Percentiles rank a stretch among this genome's conserved stretches.
Evolutionary conservation across 1,139 yeast genomes (phyloP).

Genomic region (Chernovozyma aurita): DNA sequence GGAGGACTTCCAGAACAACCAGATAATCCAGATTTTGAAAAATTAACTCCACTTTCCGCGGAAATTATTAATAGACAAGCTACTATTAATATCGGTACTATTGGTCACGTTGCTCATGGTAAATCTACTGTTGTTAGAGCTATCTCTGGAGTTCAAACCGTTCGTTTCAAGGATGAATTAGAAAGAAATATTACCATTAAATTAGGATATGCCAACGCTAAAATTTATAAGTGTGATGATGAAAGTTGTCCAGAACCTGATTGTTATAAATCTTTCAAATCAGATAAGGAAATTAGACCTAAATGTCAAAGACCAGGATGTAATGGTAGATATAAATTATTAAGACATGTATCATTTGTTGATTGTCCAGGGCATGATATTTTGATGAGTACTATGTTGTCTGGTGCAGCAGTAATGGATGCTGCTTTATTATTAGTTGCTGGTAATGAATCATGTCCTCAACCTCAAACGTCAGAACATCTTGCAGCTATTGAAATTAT

Average conservation of each 20-base stretch:
- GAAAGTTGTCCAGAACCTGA: slow-evolving; percentile 90
- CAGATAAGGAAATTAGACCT: slow-evolving; percentile 92
- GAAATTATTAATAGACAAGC: slow-evolving; percentile 99
- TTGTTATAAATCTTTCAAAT: slow-evolving; percentile 89
- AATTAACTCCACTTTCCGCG: slow-evolving; percentile 82
- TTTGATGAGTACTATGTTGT: slow-evolving; percentile 99
- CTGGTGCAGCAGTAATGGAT: slow-evolving; percentile 99
- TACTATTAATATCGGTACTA: slow-evolving; percentile 97
- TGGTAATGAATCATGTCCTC: slow-evolving; percentile 99
- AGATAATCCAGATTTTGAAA: slow-evolving; percentile 72
- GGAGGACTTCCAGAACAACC: slow-evolving; percentile 98
- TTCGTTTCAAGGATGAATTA: slow-evolving; percentile 95
- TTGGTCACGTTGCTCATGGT: slow-evolving; percentile 99
- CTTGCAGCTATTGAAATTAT: slow-evolving; percentile 98
- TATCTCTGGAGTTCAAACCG: slow-evolving; percentile 97
- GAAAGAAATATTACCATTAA: slow-evolving; percentile 99
- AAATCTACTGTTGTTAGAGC: slow-evolving; percentile 98
- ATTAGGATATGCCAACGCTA: slow-evolving; percentile 98
- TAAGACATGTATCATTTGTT: slow-evolving; percentile 96
- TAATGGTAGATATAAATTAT: slow-evolving; percentile 76
- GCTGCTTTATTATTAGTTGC: slow-evolving; percentile 95
- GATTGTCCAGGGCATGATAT: slow-evolving; percentile 99
- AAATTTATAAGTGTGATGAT: slow-evolving; percentile 89
- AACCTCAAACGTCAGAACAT: slow-evolving; percentile 99
- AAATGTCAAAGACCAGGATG: slow-evolving; percentile 85